A percentile compares a stretch with the other conserved stretches of the same genome.
Conservation (phyloP, 441 rosid genomes). For the Jatropha podagrica region DNA sequence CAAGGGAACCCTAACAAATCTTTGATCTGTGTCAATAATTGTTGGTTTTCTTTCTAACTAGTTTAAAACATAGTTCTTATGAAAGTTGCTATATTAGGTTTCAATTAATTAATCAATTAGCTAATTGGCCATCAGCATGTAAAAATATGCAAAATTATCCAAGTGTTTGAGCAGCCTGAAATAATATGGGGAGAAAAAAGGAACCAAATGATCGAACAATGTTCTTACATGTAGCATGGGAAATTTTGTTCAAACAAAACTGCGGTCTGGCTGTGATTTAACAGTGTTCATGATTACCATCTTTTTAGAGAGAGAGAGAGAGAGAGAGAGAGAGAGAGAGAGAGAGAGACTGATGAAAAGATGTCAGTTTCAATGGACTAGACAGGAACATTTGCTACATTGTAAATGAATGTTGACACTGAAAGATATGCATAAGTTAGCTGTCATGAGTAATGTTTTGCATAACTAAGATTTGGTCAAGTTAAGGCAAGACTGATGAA, state of each 20-base stretch:
- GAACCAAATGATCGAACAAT: not conserved
- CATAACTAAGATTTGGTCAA: too few species aligned
- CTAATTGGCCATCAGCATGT: not conserved
- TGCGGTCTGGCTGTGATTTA: not conserved
- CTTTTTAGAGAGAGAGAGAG: too few species aligned
- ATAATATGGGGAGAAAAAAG: not conserved
- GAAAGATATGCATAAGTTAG: too few species aligned
- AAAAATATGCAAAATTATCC: not conserved
- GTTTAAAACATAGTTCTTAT: not conserved
- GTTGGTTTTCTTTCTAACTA: not conserved
- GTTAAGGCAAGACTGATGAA: too few species aligned
- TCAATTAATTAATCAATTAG: too few species aligned
- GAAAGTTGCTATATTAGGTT: not conserved
- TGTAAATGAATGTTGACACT: too few species aligned
- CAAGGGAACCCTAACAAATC: too few species aligned
- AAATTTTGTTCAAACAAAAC: not conserved
- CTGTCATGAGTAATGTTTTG: too few species aligned
- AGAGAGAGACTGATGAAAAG: too few species aligned
- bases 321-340: too few species aligned
- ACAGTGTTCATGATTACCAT: not conserved
- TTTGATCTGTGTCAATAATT: not conserved
- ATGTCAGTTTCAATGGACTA: too few species aligned
- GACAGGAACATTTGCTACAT: too few species aligned
- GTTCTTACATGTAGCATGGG: not conserved
- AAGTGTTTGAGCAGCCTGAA: not conserved